These are phyloP conservation scores for Penicillium mononematosum DNA, from an alignment of 495 filamentous ascomycete species.

Conservation along the genomic window DNA sequence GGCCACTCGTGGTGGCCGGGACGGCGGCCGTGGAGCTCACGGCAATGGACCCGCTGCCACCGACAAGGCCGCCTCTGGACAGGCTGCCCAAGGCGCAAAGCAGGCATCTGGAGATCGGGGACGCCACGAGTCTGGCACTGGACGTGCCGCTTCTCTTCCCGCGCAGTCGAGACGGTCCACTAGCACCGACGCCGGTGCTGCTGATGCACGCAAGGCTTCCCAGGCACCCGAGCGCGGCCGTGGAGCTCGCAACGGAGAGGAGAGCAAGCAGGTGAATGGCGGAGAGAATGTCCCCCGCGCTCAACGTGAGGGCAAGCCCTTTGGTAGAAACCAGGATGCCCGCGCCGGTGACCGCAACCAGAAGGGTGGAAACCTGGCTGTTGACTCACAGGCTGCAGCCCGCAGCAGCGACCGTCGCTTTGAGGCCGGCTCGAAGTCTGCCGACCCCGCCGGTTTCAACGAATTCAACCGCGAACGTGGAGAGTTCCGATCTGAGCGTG, in stretches of 20 bases:
- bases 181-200: slow-evolving; percentile 33
- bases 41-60: slow-evolving; percentile 42
- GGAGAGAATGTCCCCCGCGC: slow-evolving; percentile 35
- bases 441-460: slow-evolving; percentile 37
- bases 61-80: slow-evolving; percentile 44
- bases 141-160: slow-evolving; percentile 44
- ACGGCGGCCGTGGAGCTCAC: slow-evolving; percentile 52
- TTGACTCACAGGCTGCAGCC: slow-evolving; percentile 35
- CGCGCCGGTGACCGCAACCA: slow-evolving; percentile 32
- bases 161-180: slow-evolving; percentile 41
- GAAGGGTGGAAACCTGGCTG: slow-evolving; percentile 32
- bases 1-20: slow-evolving; percentile 52
- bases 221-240: slow-evolving; percentile 37
- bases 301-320: slow-evolving; percentile 37
- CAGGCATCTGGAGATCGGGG: slow-evolving; percentile 40
- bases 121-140: slow-evolving; percentile 36
- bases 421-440: slow-evolving; percentile 42
- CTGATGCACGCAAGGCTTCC: slow-evolving; percentile 36
- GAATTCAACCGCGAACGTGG: slow-evolving; percentile 47
- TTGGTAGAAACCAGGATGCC: slow-evolving; percentile 36
- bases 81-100: slow-evolving; percentile 33
- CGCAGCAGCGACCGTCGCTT: slow-evolving; percentile 39
- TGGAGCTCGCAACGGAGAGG: slow-evolving; percentile 37
- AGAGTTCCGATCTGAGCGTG: slow-evolving; percentile 49
- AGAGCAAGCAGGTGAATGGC: slow-evolving; percentile 28